These are phyloP conservation scores for Asterionellopsis glacialis DNA, from an alignment of 108 stramenopile species.

Conservation along the genomic window DNA sequence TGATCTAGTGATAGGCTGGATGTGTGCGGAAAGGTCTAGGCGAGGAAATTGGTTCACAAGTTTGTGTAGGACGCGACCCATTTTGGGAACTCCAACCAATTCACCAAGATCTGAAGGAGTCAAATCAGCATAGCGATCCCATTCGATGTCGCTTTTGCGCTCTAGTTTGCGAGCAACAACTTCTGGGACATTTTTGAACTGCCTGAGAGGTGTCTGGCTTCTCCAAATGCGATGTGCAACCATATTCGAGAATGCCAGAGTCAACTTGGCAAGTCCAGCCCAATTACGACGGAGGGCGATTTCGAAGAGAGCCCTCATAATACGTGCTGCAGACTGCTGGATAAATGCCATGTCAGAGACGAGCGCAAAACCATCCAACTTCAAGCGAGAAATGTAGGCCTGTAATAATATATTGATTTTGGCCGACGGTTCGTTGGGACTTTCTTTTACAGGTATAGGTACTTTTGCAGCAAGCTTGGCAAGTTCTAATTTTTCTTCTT, in stretches of 20 bases:
- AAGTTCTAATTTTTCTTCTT: conserved; percentile 98
- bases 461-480: conserved; percentile 91
- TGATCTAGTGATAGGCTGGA: conserved; percentile 96
- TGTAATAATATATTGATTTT: conserved; percentile 98
- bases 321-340: conserved; percentile 95
- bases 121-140: conserved; percentile 93
- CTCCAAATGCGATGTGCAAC: conserved; percentile 92
- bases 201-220: conserved; percentile 94
- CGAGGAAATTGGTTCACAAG: conserved; percentile 96
- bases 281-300: conserved; percentile 93
- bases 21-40: conserved; percentile 88
- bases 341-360: conserved; percentile 98
- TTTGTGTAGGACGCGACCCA: conserved; percentile 95
- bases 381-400: conserved; percentile 96
- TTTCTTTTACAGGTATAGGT: conserved; percentile 98
- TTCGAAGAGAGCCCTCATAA: conserved; percentile 97
- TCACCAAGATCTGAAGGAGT: conserved; percentile 96
- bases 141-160: conserved; percentile 92
- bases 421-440: conserved; percentile 88
- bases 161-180: conserved; percentile 93
- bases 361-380: conserved; percentile 97
- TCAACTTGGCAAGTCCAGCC: conserved; percentile 89
- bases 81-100: conserved; percentile 94
- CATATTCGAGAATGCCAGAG: conserved; percentile 93
- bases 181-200: conserved; percentile 91